Evolutionary conservation across 2,329 filamentous ascomycete species (phyloP).

Genomic region (Chrysoporthe cubensis): DNA sequence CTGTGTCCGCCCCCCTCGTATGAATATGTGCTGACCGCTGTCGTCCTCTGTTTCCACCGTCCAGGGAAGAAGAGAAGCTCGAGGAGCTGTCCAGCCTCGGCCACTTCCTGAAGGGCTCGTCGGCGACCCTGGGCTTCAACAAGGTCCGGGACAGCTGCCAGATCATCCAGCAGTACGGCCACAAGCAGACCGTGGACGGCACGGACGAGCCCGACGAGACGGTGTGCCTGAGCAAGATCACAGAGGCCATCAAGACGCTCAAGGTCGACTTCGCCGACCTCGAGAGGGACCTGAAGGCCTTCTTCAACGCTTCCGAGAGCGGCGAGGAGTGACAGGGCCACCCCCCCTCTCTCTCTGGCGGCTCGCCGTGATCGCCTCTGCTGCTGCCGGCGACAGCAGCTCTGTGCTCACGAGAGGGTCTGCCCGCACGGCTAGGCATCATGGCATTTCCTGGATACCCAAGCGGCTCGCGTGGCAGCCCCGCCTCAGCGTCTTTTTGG

Average conservation of each 20-base stretch:
- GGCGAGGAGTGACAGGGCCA: conserved; percentile 14
- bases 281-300: conserved; percentile 70
- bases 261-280: conserved; percentile 79
- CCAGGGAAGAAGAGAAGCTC: conserved; percentile 70
- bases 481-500: not conserved
- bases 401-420: conserved; percentile 2
- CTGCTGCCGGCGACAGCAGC: conserved; percentile 4
- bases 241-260: conserved; percentile 69
- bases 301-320: conserved; percentile 54
- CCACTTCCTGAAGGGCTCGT: conserved; percentile 97
- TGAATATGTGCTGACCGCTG: not conserved
- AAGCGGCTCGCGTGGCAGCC: not conserved
- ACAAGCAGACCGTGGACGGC: conserved; percentile 78
- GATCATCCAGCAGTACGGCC: conserved; percentile 93
- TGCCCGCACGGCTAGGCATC: not conserved
- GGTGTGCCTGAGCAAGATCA: conserved; percentile 71
- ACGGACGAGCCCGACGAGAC: conserved; percentile 67
- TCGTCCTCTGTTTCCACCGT: conserved; percentile 1
- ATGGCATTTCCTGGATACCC: conserved; percentile 7
- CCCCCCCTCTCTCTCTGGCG: not conserved
- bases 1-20: not conserved
- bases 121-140: conserved; percentile 86
- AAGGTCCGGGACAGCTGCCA: conserved; percentile 94
- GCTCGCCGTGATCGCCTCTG: not conserved
- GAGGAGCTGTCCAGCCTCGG: conserved; percentile 79